phyloP scores from a whole-genome alignment of 225 moss, liverwort and hornwort species.

The Polytrichum commune region DNA sequence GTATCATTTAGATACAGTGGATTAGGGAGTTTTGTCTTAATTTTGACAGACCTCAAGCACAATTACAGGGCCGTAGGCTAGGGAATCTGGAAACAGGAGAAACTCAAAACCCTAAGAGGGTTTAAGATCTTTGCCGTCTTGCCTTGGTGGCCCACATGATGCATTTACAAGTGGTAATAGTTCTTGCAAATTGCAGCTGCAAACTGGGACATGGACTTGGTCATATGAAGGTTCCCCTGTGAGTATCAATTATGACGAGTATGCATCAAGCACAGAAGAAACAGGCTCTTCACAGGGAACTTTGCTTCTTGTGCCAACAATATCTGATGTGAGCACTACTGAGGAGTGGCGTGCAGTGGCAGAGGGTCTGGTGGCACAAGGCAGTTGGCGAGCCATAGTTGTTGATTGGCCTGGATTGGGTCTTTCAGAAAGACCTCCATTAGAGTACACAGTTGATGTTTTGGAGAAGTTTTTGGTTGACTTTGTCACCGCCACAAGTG shows the following conservation, averaged over 20 bases:
- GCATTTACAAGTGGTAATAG: no score
- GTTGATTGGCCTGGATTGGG: conserved; percentile 97
- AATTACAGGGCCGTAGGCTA: no score
- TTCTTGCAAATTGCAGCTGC: conserved; percentile 36
- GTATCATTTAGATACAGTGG: no score
- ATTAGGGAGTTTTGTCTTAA: no score
- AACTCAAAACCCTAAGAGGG: no score
- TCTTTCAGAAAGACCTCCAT: conserved; percentile 70
- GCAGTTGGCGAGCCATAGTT: conserved; percentile 50
- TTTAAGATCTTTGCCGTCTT: no score
- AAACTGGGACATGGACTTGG: conserved; percentile 76
- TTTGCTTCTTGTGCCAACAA: conserved; percentile 67
- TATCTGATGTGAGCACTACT: conserved; percentile 93
- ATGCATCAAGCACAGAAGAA: conserved; percentile 25
- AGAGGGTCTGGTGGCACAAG: conserved; percentile 46
- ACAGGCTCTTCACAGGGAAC: conserved; percentile 32
- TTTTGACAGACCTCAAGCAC: not conserved
- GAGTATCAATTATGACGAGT: conserved; percentile 68
- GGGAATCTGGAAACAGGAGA: no score
- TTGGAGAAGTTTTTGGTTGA: conserved; percentile 76
- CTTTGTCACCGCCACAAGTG: conserved; percentile 55
- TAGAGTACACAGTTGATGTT: conserved; percentile 70
- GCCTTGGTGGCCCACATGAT: no score
- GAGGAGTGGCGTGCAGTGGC: conserved; percentile 89
- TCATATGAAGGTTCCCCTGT: conserved; percentile 48